Evolutionary conservation across 2,329 filamentous ascomycete species (phyloP), one percentile per base, ranked within the genome.

Genomic region (Podosphaera xanthii): DNA sequence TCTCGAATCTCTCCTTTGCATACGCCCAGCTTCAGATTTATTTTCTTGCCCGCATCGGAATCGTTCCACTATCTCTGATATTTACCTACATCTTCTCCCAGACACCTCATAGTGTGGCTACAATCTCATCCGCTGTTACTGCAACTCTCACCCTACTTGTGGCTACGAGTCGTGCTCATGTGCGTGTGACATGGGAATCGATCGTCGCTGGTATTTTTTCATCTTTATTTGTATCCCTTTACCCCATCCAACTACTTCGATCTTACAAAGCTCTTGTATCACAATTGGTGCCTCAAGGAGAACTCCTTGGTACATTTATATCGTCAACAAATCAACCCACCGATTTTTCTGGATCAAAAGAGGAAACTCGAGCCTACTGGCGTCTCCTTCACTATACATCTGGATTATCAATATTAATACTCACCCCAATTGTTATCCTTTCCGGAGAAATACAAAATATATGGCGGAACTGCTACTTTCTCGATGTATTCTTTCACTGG

Each of bases 401-500:
- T 2, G 63, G 75, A 2, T 69, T 78, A 34, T 74, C 75, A 2
- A 71, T 78, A 49, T 62, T 75, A 36, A 65, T 77, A 1, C 71
- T 77, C 48, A 70, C 73, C 0, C 76, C 76, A 0, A 70, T 77
- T 50, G 71, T 76, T 30, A 64, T 77, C 34, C 61, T 78, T 22
- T 75, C 73, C 1, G 76, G 76, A 38, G 76, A 78, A 58, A 63
- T 76, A 1, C 65, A 67, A 4, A 70, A 74, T 59, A 76, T 79
- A 40, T 70, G 70, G 58, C 72, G 73, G 22, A 77, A 78, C 61
- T 76, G 76, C 59, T 77, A 77, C 59, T 75, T 77, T 66, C 70
- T 78, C 9, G 76, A 78, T 60, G 74, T 77, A 0, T 75, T 75
- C 2, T 79, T 75, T 66, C 77, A 77, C 68, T 78, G 76, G 76